Evolutionary conservation across 331 rosid species (phyloP), one percentile per base, ranked within the genome.

Genomic region (Stylosanthes scabra): DNA sequence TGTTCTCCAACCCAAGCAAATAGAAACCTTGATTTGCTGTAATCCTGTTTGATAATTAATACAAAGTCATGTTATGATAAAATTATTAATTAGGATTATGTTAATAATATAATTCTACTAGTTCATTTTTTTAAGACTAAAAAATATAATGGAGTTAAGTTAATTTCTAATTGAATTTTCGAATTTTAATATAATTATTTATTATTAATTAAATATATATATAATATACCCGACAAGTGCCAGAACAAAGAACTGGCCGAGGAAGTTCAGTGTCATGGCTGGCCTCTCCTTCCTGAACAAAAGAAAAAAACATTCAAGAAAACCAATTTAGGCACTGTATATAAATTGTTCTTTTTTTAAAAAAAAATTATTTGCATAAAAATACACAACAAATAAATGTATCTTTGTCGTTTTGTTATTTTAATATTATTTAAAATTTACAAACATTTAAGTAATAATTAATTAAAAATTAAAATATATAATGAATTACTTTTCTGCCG

Each of bases 21-120:
- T 95, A 95, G 80, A 95, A 95, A 37, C 97, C 99, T 72, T 95
- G 99, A 71, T 95, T 95, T 54, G 99, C 99, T 44, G 99, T 95
- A 47, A 95, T 90, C 82, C 99, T 95, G 90, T 75, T 34, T 34
- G 6, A 20, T 20, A 20, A 34, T 34, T 34, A 7, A 42, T 34
- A 75, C 87, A 27, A 66, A 5, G 40, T 42, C 7, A 25, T 49
- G 5, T 6, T 25, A 28, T 59, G 15, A 20, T 20, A 20, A 20
- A 20, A 20, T 20, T 20, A 20, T 20, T 20, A 20, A 20, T 20
- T 20, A 20, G 25, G 25, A 20, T 20, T 20, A 20, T 20, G 25
- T 20, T 20, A 20, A 20, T 20, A 20, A 20, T 20, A 20, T 20
- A 20, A 20, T 20, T n/a, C n/a, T n/a, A 1, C 25, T 20, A 20